phyloP scores from a whole-genome alignment of 257 asterid genomes.

The Solanum bukasovii region DNA sequence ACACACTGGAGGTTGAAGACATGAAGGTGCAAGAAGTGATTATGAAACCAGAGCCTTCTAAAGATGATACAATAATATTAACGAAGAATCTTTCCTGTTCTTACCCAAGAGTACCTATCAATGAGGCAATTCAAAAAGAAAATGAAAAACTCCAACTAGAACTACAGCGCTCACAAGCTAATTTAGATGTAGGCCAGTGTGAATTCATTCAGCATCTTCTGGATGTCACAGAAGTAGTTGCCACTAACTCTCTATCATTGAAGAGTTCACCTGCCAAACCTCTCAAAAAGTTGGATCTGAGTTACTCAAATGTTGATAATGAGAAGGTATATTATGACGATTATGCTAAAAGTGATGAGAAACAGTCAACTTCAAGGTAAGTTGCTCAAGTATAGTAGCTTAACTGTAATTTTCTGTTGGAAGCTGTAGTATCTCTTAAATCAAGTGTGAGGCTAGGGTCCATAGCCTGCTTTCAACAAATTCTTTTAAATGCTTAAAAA shows the following conservation, averaged over 20 bases:
- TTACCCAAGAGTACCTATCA: constrained; percentile 62
- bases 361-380: constrained; percentile 56
- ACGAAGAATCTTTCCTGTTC: constrained; percentile 83
- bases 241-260: constrained; percentile 42
- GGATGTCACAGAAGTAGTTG: constrained; percentile 78
- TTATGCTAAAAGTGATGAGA: constrained; percentile 32
- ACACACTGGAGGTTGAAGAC: constrained; percentile 74
- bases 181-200: constrained; percentile 67
- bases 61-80: constrained; percentile 45
- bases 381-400: constrained; percentile 1
- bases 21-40: constrained; percentile 67
- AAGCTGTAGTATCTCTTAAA: not conserved
- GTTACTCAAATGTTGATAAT: constrained; percentile 19
- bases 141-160: constrained; percentile 76
- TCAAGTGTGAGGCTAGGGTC: not conserved
- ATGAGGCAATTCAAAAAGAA: constrained; percentile 62
- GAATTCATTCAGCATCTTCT: constrained; percentile 88
- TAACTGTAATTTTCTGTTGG: not conserved
- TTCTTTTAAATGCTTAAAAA: not conserved
- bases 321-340: constrained; percentile 19
- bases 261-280: constrained; percentile 30
- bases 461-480: not conserved
- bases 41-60: constrained; percentile 65
- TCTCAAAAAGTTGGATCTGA: constrained; percentile 35
- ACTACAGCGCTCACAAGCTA: constrained; percentile 75